Conservation (phyloP, 148 eudicot species). For the Limonium bicolor region DNA sequence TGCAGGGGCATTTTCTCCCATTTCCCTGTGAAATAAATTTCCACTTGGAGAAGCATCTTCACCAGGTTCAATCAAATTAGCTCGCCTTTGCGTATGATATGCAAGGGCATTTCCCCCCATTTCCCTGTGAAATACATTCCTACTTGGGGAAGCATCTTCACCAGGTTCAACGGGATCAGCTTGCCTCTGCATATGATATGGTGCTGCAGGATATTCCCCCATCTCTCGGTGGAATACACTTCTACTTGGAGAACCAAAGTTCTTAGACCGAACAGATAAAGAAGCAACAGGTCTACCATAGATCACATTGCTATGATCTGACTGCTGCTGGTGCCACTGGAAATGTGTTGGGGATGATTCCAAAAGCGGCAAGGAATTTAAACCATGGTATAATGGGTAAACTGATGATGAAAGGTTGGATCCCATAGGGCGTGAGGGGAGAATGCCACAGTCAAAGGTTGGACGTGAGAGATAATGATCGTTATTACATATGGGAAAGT, state of each 20-base stretch:
- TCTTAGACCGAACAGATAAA: constrained; percentile 25
- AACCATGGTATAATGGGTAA: constrained; percentile 63
- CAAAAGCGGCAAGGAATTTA: constrained; percentile 16
- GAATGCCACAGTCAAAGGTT: constrained; percentile 12
- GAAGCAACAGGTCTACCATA: constrained; percentile 58
- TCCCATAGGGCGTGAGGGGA: constrained; percentile 15
- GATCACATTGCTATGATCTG: constrained; percentile 30
- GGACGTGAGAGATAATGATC: constrained; percentile 13
- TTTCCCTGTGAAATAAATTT: too few species aligned
- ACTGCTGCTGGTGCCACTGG: constrained; percentile 22
- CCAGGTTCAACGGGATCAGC: not conserved
- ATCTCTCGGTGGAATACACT: constrained; percentile 17
- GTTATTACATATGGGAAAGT: constrained; percentile 10
- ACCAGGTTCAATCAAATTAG: not conserved
- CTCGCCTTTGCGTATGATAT: not conserved
- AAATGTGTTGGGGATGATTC: constrained; percentile 17
- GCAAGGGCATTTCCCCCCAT: constrained; percentile 7
- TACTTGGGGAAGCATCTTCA: constrained; percentile 10
- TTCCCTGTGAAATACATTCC: constrained; percentile 19
- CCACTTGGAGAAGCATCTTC: too few species aligned
- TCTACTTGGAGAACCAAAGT: constrained; percentile 18
- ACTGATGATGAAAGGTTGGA: constrained; percentile 20
- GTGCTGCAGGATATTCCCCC: constrained; percentile 8
- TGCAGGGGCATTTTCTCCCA: constrained; percentile 7
- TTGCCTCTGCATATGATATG: not conserved